phyloP scores from a whole-genome alignment of 2,329 filamentous ascomycete species.

The Sclerotinia borealis region DNA sequence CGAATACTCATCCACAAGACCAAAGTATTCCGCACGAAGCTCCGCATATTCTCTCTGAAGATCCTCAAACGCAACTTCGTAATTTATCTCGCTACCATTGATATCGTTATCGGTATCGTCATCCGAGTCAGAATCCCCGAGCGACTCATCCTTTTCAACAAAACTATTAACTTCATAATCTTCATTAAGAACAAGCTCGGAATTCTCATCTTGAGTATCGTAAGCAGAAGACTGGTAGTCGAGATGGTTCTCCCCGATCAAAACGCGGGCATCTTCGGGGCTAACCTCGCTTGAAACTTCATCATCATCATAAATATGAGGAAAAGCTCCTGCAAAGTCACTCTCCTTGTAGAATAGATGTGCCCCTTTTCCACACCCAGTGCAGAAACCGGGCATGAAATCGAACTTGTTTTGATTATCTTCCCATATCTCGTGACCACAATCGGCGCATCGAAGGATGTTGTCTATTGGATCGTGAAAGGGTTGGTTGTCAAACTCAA shows the following conservation, averaged over 20 bases:
- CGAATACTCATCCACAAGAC: not conserved
- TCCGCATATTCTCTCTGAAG: not conserved
- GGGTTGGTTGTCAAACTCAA: slow-evolving; percentile 16
- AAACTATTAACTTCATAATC: slow-evolving; percentile 27
- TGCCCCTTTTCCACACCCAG: slow-evolving; percentile 13
- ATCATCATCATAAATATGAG: slow-evolving; percentile 11
- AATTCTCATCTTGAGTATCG: slow-evolving; percentile 25
- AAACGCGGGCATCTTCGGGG: not conserved
- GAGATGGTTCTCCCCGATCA: slow-evolving; percentile 18
- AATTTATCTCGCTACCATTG: not conserved
- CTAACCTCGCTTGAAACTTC: slow-evolving; percentile 13
- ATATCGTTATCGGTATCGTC: not conserved
- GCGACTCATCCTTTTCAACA: slow-evolving; percentile 18
- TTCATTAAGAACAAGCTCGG: slow-evolving; percentile 13
- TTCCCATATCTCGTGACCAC: slow-evolving; percentile 25
- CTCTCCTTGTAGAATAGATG: slow-evolving; percentile 19
- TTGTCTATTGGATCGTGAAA: not conserved
- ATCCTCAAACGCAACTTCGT: not conserved
- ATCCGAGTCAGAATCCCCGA: no score
- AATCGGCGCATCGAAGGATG: slow-evolving; percentile 22
- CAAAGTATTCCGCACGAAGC: not conserved
- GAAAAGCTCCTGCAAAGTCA: not conserved
- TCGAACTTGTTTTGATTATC: not conserved
- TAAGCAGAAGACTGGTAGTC: slow-evolving; percentile 28
- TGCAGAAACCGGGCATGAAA: slow-evolving; percentile 17